These are phyloP conservation scores for Wickerhamiella qilinensis DNA, from an alignment of 805 yeast species.

Conservation along the genomic window DNA sequence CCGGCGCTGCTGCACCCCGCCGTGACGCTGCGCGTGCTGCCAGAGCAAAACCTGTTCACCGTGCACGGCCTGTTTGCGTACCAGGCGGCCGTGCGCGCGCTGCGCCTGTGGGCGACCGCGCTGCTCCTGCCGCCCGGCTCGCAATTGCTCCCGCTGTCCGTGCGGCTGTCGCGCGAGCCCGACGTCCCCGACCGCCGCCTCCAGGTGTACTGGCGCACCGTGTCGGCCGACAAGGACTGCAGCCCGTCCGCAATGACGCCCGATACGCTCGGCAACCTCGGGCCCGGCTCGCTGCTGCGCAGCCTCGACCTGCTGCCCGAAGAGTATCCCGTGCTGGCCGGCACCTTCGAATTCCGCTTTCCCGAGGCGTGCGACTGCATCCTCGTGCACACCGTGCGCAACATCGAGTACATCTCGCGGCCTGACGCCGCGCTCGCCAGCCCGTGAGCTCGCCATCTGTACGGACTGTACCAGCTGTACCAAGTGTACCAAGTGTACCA, in stretches of 20 bases:
- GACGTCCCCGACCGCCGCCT: slow-evolving; percentile 10
- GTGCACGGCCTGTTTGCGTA: slow-evolving; percentile 18
- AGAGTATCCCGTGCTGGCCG: slow-evolving; percentile 22
- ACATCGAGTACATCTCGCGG: slow-evolving; percentile 20
- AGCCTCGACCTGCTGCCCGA: slow-evolving; percentile 18
- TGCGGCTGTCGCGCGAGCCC: slow-evolving; percentile 5
- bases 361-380: slow-evolving; percentile 15
- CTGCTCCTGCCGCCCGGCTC: slow-evolving; percentile 18
- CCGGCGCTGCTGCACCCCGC: slow-evolving; percentile 15
- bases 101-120: slow-evolving; percentile 17
- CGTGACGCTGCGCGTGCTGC: slow-evolving; percentile 17
- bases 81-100: slow-evolving; percentile 14
- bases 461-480: too few species aligned
- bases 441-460: neutral
- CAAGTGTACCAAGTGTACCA: too few species aligned
- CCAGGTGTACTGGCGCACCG: slow-evolving; percentile 13
- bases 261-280: neutral
- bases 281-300: slow-evolving; percentile 10
- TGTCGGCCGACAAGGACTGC: neutral
- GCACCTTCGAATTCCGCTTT: slow-evolving; percentile 23
- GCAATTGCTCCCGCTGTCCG: slow-evolving; percentile 13
- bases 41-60: slow-evolving; percentile 17
- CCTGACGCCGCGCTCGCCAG: slow-evolving; percentile 8
- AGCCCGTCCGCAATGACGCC: neutral
- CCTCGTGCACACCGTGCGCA: slow-evolving; percentile 18